phyloP scores from a whole-genome alignment of 2,329 filamentous ascomycete genomes.

The Clarireedia sp. region DNA sequence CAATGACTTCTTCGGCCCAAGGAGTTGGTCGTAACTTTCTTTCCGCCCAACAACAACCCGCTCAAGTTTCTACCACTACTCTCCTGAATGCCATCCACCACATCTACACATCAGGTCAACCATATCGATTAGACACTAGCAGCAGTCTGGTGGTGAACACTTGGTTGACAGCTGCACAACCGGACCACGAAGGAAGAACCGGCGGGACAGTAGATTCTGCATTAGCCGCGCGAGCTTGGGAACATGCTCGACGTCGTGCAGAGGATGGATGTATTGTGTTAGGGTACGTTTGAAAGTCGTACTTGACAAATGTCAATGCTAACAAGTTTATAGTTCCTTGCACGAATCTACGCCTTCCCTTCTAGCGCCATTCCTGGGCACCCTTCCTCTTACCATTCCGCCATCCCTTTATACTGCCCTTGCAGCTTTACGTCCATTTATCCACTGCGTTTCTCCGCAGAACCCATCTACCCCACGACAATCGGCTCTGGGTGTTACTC shows the following conservation, averaged over 20 bases:
- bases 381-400: slow-evolving; percentile 73
- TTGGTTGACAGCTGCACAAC: slow-evolving; percentile 75
- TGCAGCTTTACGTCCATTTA: slow-evolving; percentile 75
- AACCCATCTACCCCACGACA: slow-evolving; percentile 82
- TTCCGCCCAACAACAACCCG: slow-evolving; percentile 56
- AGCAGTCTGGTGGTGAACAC: slow-evolving; percentile 93
- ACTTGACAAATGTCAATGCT: neutral
- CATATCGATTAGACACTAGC: slow-evolving; percentile 82
- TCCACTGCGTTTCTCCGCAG: slow-evolving; percentile 77
- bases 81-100: slow-evolving; percentile 88
- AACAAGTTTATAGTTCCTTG: slow-evolving; percentile 55
- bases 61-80: slow-evolving; percentile 86
- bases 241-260: slow-evolving; percentile 87
- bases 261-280: slow-evolving; percentile 92
- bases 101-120: slow-evolving; percentile 71
- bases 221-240: slow-evolving; percentile 79
- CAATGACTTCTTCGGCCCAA: slow-evolving; percentile 55
- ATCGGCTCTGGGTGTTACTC: slow-evolving; percentile 69
- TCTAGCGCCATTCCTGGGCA: slow-evolving; percentile 70
- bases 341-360: slow-evolving; percentile 84
- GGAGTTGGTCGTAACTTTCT: slow-evolving; percentile 46
- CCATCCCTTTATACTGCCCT: slow-evolving; percentile 69
- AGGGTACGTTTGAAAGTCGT: slow-evolving; percentile 49
- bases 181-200: slow-evolving; percentile 57
- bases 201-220: slow-evolving; percentile 76